Evolutionary conservation across 164 flowering plant species (phyloP).

Genomic region (Chloranthus sessilifolius): DNA sequence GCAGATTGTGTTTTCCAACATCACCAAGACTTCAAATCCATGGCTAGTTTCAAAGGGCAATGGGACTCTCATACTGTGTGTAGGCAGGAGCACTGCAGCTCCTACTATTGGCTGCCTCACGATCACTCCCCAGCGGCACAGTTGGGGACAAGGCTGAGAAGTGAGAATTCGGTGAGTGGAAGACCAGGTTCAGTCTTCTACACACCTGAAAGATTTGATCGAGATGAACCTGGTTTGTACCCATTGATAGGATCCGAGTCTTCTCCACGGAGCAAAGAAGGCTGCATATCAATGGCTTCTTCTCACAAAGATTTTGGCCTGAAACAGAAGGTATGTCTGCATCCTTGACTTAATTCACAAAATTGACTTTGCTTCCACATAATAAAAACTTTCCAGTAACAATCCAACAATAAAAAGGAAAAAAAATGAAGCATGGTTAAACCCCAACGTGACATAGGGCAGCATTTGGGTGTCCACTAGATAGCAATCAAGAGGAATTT

Average conservation of each 20-base stretch:
- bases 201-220: conserved; percentile 22
- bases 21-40: conserved; percentile 26
- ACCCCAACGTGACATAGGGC: too few relatives aligned
- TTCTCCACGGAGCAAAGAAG: conserved; percentile 18
- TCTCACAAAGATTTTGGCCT: conserved; percentile 20
- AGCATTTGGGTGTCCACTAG: too few relatives aligned
- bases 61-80: conserved; percentile 37
- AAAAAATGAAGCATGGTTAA: too few relatives aligned
- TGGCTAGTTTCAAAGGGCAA: conserved; percentile 21
- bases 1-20: conserved; percentile 37
- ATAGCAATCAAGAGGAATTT: too few relatives aligned
- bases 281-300: conserved; percentile 19
- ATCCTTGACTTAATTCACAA: too few relatives aligned
- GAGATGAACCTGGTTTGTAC: conserved; percentile 18
- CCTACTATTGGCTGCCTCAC: conserved; percentile 43
- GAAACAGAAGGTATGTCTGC: conserved; percentile 37
- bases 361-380: too few relatives aligned
- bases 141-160: conserved; percentile 23
- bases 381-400: too few relatives aligned
- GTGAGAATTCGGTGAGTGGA: conserved; percentile 28
- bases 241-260: conserved; percentile 23
- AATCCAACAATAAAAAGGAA: too few relatives aligned
- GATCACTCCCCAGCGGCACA: conserved; percentile 40
- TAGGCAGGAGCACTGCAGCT: conserved; percentile 56
- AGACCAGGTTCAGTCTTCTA: conserved; percentile 22